Evolutionary conservation across 2,329 filamentous ascomycete genomes (phyloP).

Genomic region (Keithomyces neogunnii): DNA sequence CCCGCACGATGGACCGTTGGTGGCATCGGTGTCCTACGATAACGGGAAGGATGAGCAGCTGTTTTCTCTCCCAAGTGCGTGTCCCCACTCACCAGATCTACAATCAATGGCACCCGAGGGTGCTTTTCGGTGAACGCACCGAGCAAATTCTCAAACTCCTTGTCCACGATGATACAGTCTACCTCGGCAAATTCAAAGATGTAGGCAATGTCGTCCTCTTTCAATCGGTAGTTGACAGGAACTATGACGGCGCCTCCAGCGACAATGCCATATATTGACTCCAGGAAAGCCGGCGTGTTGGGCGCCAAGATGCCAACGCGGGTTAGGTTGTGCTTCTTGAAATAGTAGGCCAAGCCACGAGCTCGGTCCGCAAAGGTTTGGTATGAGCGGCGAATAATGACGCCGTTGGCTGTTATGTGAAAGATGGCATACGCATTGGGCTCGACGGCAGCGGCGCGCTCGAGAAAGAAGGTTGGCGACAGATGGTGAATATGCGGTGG

Average conservation of each 20-base stretch:
- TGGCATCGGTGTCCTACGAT: slow-evolving; percentile 65
- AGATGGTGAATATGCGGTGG: slow-evolving; percentile 64
- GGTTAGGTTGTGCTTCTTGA: slow-evolving; percentile 64
- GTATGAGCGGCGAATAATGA: slow-evolving; percentile 69
- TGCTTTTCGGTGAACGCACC: slow-evolving; percentile 54
- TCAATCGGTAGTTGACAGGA: slow-evolving; percentile 55
- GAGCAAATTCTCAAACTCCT: slow-evolving; percentile 67
- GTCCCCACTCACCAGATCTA: slow-evolving; percentile 51
- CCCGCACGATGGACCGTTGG: slow-evolving; percentile 63
- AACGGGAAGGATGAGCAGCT: background rate
- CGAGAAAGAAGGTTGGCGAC: slow-evolving; percentile 80
- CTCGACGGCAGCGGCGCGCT: slow-evolving; percentile 80
- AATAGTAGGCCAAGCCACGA: slow-evolving; percentile 77
- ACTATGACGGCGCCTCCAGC: slow-evolving; percentile 75
- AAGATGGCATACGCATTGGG: slow-evolving; percentile 78
- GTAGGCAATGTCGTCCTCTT: slow-evolving; percentile 78
- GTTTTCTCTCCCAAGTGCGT: background rate
- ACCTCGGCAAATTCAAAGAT: slow-evolving; percentile 84
- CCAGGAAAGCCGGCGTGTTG: slow-evolving; percentile 91
- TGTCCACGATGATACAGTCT: slow-evolving; percentile 79
- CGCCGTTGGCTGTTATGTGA: slow-evolving; percentile 72
- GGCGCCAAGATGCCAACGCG: slow-evolving; percentile 80
- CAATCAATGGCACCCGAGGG: slow-evolving; percentile 58
- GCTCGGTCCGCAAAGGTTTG: slow-evolving; percentile 77
- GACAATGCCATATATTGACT: slow-evolving; percentile 79